Base-by-base conservation (phyloP, 345 rosid species). In the Sonneratia caseolaris region DNA sequence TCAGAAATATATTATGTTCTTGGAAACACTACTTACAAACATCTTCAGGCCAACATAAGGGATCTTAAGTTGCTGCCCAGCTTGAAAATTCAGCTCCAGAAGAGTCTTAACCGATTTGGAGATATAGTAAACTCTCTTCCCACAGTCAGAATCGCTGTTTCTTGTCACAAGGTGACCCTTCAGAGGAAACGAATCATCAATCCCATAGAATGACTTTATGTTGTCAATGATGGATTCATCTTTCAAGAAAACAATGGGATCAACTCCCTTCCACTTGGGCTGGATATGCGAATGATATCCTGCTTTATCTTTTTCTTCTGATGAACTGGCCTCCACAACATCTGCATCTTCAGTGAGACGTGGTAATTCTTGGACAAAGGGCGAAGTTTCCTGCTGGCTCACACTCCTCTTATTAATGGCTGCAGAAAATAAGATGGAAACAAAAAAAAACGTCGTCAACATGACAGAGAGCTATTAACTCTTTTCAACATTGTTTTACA, bases 241-340 rank as follows among this genome's bases (percentile, higher is more conserved):
- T 72, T 80, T 83, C 72, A 96, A 83, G 78, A 91, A 88, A 47
- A 88, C 79, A 71, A 96, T 88, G 27, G 98, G 99, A 71, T 96
- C 99, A 49, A 91, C 86, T 18, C 99, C 98, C 79, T 77, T 91
- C 97, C 98, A 96, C 76, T 81, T 92, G 79, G 94, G 92, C 79
- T 89, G 93, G 62, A 80, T 86, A 75, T 93, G 96, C 81, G 89
- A 78, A 79, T 89, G 89, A 70, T 79, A 84, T 64, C 83, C 85
- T 0, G 43, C 78, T 64, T 79, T 72, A 56, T 37, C 73, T 64
- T 79, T 64, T 37, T 72, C 72, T 56, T 82, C 86, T 68, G 78
- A 86, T 2, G 77, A 45, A 61, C 76, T 73, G 72, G 64, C 56
- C 19, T 27, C 70, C 70, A 68, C 43, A 45, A 27, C 3, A 12